Conservation (phyloP, 2,329 filamentous ascomycete genomes). For the Daldinia eschscholtzii region DNA sequence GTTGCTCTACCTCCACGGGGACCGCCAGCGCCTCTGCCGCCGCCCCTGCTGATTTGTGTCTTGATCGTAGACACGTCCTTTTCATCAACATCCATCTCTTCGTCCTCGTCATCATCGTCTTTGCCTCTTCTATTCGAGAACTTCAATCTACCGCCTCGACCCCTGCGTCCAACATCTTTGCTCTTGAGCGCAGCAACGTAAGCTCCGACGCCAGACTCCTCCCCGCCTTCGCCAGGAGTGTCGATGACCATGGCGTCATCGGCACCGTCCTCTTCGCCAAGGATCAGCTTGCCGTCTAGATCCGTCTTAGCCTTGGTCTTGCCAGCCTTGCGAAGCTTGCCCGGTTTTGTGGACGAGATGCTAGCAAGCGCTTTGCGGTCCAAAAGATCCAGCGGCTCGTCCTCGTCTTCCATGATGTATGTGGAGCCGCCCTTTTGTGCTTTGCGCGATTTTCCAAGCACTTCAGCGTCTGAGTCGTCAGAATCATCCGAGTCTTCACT, state of each 20-base stretch:
- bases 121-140: slow-evolving; percentile 73
- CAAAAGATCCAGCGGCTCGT: slow-evolving; percentile 93
- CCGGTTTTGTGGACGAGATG: slow-evolving; percentile 90
- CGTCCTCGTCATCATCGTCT: slow-evolving; percentile 62
- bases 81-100: slow-evolving; percentile 67
- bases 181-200: slow-evolving; percentile 78
- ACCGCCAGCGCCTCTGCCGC: slow-evolving; percentile 37
- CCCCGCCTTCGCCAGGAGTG: slow-evolving; percentile 55
- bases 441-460: slow-evolving; percentile 58
- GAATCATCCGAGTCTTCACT: slow-evolving; percentile 74
- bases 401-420: slow-evolving; percentile 94
- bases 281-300: slow-evolving; percentile 83
- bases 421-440: slow-evolving; percentile 74
- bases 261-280: slow-evolving; percentile 70
- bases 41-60: slow-evolving; percentile 58
- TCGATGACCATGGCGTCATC: slow-evolving; percentile 75
- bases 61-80: slow-evolving; percentile 64
- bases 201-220: slow-evolving; percentile 71
- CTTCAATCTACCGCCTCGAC: slow-evolving; percentile 76
- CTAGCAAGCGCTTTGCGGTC: slow-evolving; percentile 90
- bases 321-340: slow-evolving; percentile 68
- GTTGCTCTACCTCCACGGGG: slow-evolving; percentile 45
- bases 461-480: slow-evolving; percentile 73
- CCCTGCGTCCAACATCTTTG: slow-evolving; percentile 73
- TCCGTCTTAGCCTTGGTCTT: slow-evolving; percentile 75